Evolutionary conservation across 805 yeast genomes (phyloP), one percentile per base, ranked within the genome.

Genomic region (Candida silvicultrix): DNA sequence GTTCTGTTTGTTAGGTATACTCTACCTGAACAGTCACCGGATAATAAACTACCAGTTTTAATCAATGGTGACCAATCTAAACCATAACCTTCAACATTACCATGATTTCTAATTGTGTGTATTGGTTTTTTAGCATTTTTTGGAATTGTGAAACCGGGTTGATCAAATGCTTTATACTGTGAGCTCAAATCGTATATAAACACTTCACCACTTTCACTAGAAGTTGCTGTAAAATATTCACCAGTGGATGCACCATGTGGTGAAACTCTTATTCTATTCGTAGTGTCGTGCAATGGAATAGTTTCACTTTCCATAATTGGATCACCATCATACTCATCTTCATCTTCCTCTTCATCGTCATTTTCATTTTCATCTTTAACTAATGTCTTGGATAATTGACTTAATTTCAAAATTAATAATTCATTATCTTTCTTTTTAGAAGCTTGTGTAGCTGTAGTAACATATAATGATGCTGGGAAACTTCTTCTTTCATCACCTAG

Each of bases 21-120:
- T 59, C 92, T 74, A 43, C 99, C 99, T 19, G 85, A 70, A 53
- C 87, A 72, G 64, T 94, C 99, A 57, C 99, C 99, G 4, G 95
- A 78, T 47, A 94, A 72, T 50, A 94, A 69, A 1, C 89, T 75
- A 20, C 98, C 98, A 3, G 88, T 78, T 53, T 75, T 75, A 49
- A 81, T 77, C 52, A 85, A 69, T 38, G 97, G 96, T 1, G 96
- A 87, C 99, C 99, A 94, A 66, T 92, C 99, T 40, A 94, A 65
- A 15, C 97, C 99, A 60, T 89, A 94, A 32, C 99, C 98, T 69
- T 94, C 99, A n/a, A 87, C 95, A 54, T 84, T 83, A 21, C 97
- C 97, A 63, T 94, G 99, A 52, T 69, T 75, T 59, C 78, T 78
- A 49, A 94, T 73, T 7, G 96, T 89, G 67, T 89, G 90, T 11